A percentile compares a stretch with the other conserved stretches of the same genome.
Conservation (phyloP, 805 yeast genomes). For the Metschnikowia koreensis region DNA sequence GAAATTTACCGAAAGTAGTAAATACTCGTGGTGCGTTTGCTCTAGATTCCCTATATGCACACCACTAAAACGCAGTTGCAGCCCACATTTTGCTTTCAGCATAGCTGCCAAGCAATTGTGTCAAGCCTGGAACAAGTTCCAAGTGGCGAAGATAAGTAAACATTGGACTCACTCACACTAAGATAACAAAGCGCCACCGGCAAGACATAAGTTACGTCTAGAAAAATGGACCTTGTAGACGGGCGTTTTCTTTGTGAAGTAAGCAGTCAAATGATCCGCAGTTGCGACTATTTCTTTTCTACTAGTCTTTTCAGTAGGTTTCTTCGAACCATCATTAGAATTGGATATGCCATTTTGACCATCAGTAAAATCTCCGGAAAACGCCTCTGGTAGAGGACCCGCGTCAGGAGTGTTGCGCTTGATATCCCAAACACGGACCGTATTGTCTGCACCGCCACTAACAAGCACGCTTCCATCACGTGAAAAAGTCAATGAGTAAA, state of each 20-base stretch:
- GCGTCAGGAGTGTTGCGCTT: conserved; percentile 80
- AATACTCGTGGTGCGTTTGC: neutral
- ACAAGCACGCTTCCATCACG: conserved; percentile 86
- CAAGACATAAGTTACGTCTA: conserved; percentile 82
- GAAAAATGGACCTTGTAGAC: conserved; percentile 92
- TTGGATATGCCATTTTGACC: conserved; percentile 9
- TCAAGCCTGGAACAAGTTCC: neutral
- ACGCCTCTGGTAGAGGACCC: conserved; percentile 74
- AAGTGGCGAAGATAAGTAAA: neutral
- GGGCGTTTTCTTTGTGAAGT: conserved; percentile 90
- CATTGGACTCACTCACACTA: conserved; percentile 7
- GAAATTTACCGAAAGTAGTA: conserved; percentile 2
- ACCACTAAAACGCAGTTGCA: neutral
- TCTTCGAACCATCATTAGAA: conserved; percentile 22
- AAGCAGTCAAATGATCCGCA: conserved; percentile 88
- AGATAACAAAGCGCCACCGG: conserved; percentile 77
- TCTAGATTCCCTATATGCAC: neutral
- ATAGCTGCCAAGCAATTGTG: neutral
- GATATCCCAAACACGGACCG: conserved; percentile 95
- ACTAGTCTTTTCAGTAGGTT: conserved; percentile 34
- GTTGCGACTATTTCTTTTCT: conserved; percentile 76
- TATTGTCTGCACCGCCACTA: conserved; percentile 88
- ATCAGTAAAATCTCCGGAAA: conserved; percentile 26
- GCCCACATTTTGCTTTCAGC: neutral
- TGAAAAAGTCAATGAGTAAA: conserved; percentile 81